A percentile compares a stretch with the other conserved stretches of the same genome.
These are phyloP conservation scores for Cystofilobasidium capitatum DNA, from an alignment of 768 basidiomycete genomes.

Conservation along the genomic window DNA sequence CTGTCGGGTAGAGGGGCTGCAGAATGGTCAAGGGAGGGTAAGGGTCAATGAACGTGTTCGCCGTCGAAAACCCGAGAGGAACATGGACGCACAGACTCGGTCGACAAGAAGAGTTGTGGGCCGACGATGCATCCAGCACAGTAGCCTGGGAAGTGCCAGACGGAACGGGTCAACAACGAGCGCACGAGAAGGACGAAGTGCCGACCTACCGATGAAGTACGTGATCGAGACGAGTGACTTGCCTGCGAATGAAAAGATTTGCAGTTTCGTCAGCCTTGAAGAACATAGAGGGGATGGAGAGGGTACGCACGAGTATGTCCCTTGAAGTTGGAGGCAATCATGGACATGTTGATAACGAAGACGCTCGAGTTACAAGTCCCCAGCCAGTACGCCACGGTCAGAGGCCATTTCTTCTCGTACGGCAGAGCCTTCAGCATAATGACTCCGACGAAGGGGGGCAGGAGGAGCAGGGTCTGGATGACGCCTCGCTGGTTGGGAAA, in stretches of 20 bases:
- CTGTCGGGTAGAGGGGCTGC: constrained; percentile 29
- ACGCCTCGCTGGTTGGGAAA: constrained; percentile 28
- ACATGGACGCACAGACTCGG: constrained; percentile 14
- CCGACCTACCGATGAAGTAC: constrained; percentile 14
- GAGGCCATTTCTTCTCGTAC: constrained; percentile 27
- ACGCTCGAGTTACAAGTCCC: constrained; percentile 29
- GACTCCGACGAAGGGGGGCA: constrained; percentile 29
- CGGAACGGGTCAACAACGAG: neutral
- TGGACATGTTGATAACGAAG: constrained; percentile 30
- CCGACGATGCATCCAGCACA: constrained; percentile 18
- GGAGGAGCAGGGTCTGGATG: constrained; percentile 27
- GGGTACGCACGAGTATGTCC: constrained; percentile 26
- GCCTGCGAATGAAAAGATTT: too few relatives aligned
- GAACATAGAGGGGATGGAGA: neutral
- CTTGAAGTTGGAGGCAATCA: constrained; percentile 30
- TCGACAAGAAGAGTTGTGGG: constrained; percentile 19
- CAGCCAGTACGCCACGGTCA: constrained; percentile 26
- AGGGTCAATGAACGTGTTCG: too few relatives aligned
- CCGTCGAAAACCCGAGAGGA: too few relatives aligned
- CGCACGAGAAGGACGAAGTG: neutral
- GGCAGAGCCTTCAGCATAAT: constrained; percentile 29
- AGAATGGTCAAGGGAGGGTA: too few relatives aligned
- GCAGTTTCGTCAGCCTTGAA: neutral
- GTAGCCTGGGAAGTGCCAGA: neutral
- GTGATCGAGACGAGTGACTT: constrained; percentile 28